These are phyloP conservation scores for Cryptococcus neoformans DNA, from an alignment of 1,284 basidiomycete genomes.

Conservation along the genomic window DNA sequence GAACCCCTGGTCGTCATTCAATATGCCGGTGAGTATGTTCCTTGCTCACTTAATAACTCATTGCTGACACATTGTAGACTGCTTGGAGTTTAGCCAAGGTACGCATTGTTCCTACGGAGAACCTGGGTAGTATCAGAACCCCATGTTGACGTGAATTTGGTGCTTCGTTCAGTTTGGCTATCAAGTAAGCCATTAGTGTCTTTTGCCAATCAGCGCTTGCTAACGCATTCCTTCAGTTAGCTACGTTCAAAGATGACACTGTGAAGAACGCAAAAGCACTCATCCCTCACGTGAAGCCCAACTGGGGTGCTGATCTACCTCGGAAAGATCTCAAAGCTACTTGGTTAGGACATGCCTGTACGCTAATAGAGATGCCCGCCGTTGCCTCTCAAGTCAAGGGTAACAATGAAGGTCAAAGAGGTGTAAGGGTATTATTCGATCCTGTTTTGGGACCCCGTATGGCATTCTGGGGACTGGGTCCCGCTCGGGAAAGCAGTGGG, in stretches of 20 bases:
- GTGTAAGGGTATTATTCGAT: slow-evolving; percentile 64
- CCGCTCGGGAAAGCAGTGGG: slow-evolving; percentile 60
- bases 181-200: background rate
- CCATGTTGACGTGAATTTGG: background rate
- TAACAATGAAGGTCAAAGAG: slow-evolving; percentile 42
- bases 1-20: slow-evolving; percentile 54
- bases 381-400: slow-evolving; percentile 14
- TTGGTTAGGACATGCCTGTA: slow-evolving; percentile 70
- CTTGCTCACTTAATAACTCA: background rate
- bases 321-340: slow-evolving; percentile 58
- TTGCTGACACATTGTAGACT: background rate
- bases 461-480: slow-evolving; percentile 57
- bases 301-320: slow-evolving; percentile 20
- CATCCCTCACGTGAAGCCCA: slow-evolving; percentile 30
- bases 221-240: background rate
- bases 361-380: slow-evolving; percentile 61
- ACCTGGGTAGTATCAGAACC: background rate
- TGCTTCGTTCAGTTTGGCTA: slow-evolving; percentile 6
- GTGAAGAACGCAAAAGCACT: slow-evolving; percentile 12
- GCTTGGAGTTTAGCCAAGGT: background rate
- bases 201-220: background rate
- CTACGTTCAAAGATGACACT: slow-evolving; percentile 10
- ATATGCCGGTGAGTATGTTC: slow-evolving; percentile 17
- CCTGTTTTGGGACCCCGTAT: slow-evolving; percentile 65
- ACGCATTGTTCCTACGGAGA: background rate